phyloP scores from a whole-genome alignment of 805 yeast genomes.

The Candida bentonensis region DNA sequence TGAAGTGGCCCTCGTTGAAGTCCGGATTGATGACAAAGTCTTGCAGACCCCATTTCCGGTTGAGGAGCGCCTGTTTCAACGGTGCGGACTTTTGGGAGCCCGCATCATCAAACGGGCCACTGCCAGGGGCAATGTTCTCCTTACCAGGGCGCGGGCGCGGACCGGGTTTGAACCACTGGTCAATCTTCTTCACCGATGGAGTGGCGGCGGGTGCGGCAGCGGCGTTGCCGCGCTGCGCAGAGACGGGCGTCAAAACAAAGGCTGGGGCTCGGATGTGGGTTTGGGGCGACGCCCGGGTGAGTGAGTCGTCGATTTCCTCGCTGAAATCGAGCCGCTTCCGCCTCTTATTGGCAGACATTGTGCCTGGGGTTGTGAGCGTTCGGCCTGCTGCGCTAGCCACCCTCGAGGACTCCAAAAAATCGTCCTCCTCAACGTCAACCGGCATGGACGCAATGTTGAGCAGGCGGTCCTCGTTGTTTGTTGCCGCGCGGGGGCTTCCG shows the following conservation, averaged over 20 bases:
- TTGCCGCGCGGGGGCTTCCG: too few relatives aligned
- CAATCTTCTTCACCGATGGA: not conserved
- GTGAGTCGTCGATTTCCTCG: not conserved
- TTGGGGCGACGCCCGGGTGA: not conserved
- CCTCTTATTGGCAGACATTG: not conserved
- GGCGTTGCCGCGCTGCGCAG: not conserved
- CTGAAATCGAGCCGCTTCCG: not conserved
- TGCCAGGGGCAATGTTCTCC: not conserved
- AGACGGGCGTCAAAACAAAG: not conserved
- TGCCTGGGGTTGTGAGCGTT: not conserved
- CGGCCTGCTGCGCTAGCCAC: too few relatives aligned
- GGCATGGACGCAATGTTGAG: not conserved
- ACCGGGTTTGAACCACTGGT: not conserved
- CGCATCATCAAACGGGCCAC: not conserved
- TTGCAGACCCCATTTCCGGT: not conserved
- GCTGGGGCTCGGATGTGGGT: not conserved
- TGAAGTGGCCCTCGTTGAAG: constrained; percentile 15
- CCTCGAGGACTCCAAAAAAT: not conserved
- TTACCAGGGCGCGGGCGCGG: not conserved
- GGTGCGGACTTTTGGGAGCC: not conserved
- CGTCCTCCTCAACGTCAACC: not conserved
- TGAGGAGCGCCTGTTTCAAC: not conserved
- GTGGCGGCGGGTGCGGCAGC: not conserved
- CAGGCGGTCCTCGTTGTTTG: not conserved
- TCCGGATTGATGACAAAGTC: constrained; percentile 2